Base-by-base conservation (phyloP, 2,329 filamentous ascomycete species). In the Hypoxylon sp. region DNA sequence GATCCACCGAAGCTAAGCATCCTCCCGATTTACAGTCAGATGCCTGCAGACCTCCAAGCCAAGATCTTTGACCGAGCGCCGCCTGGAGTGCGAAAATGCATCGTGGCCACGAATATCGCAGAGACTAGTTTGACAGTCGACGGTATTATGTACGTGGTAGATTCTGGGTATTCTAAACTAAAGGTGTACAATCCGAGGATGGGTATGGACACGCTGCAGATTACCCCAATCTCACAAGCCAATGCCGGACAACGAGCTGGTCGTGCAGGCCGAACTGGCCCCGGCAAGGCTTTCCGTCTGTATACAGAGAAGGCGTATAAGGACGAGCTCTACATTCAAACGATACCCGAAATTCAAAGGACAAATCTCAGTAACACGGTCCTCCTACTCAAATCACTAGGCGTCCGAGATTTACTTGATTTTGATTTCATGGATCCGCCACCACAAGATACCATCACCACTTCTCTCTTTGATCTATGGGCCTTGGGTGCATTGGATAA, bases 391-490 rank as follows among this genome's bases (percentile, higher is more conserved):
- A 99, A 99, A 77, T 97, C 93, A 0, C 87, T 99, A 0, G 96
- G 96, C 0, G 95, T 99, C 17, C 95, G 93, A 76, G 94, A 99
- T 73, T 84, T 99, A 9, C 82, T 99, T 0, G 95, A 99, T 79
- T 99, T 99, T 76, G 94, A 98, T 78, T 99, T 99, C 75, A 98
- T 99, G 95, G 96, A 99, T 73, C 96, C 96, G 1, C 96, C 96
- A 5, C 96, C 96, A 0, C 96, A 99, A 80, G 97, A 99, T 75
- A 98, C 94, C 0, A 98, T 99, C 72, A 95, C 93, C 0, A 99
- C 96, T 0, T 98, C 94, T 2, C 90, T 99, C 36, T 99, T 98
- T 80, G 96, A 99, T 75, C 88, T 99, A 0, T 99, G 96, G 96
- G 94, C 96, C 0, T 85, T 99, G 0, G 96, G 96, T 1, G 95